Percentiles rank a stretch among this genome's conserved stretches.
phyloP scores from a whole-genome alignment of 2,329 filamentous ascomycete genomes.

The Penicillium hesseltinei region DNA sequence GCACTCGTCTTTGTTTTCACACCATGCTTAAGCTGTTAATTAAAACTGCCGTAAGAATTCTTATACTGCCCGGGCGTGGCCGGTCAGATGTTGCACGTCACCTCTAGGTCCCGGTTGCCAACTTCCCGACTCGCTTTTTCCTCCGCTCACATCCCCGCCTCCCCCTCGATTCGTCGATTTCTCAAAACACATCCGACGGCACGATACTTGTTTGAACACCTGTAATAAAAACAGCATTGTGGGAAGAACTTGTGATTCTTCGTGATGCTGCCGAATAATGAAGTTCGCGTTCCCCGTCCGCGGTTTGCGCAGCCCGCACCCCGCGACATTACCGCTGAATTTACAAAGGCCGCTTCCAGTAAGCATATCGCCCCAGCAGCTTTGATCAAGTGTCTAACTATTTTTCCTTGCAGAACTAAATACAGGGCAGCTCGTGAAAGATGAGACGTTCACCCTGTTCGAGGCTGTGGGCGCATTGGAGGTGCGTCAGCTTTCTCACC shows the following conservation, averaged over 20 bases:
- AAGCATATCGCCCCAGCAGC: constrained; percentile 8
- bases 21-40: constrained; percentile 4
- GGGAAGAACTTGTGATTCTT: constrained; percentile 21
- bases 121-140: constrained; percentile 24
- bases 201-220: constrained; percentile 1
- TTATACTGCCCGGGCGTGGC: constrained; percentile 1
- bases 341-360: constrained; percentile 54
- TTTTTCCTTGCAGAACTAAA: constrained; percentile 58
- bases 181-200: constrained; percentile 9
- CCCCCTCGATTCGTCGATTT: constrained; percentile 16
- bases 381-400: constrained; percentile 1
- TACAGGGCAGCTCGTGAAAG: constrained; percentile 83
- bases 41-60: constrained; percentile 8
- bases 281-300: constrained; percentile 31
- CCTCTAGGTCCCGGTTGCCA: constrained; percentile 9
- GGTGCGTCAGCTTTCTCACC: constrained; percentile 37
- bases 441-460: constrained; percentile 90
- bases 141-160: constrained; percentile 16
- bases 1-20: constrained; percentile 22
- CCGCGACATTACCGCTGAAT: constrained; percentile 57
- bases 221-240: constrained; percentile 24
- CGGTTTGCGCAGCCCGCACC: constrained; percentile 40
- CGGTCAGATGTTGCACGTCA: constrained; percentile 23
- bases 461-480: constrained; percentile 80
- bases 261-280: constrained; percentile 37